Base-by-base conservation (phyloP, 768 basidiomycete genomes). In the Tylopilus vinaceipallidus region DNA sequence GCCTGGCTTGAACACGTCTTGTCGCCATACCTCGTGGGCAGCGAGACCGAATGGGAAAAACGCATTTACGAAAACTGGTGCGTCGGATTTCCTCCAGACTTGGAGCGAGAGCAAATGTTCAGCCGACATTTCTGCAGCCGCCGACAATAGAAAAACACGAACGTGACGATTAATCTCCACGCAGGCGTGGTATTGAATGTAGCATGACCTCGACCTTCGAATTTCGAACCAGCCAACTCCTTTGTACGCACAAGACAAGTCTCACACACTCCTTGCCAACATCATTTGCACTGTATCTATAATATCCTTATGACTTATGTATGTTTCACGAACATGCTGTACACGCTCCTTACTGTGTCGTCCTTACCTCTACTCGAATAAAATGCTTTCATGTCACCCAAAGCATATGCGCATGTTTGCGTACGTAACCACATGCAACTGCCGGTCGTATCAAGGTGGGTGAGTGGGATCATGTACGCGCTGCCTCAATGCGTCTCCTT, bases 401-500 rank as follows among this genome's bases (percentile, higher is more conserved):
- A 16, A 23, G 53, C 52, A 62, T 56, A 65, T 53, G 19, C 53
- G 68, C 61, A 70, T 64, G 54, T 53, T 56, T 47, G 61, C 47
- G 56, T 70, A 68, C 59, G 60, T 58, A 55, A 58, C 53, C 49
- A 56, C 53, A 63, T 53, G 42, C 45, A 29, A 44, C 24, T 49
- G 50, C 24, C 36, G 33, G 35, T 34, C 44, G 39, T 40, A 24
- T 43, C 45, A 29, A 23, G 34, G 56, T 37, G 56, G 49, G 53
- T 48, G 58, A 59, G 55, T 60, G 54, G 50, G 46, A 49, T 73
- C 73, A 81, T 70, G 71, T 71, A 61, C 91, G 87, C 32, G 77
- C 82, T 62, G 91, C 91, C 75, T 91, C 88, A 63, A 92, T 91
- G 61, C 91, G 82, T 78, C 76, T 88, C 75, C 90, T 82, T 59